phyloP scores from a whole-genome alignment of 2,329 filamentous ascomycete species.

The Bipolaris cookei region DNA sequence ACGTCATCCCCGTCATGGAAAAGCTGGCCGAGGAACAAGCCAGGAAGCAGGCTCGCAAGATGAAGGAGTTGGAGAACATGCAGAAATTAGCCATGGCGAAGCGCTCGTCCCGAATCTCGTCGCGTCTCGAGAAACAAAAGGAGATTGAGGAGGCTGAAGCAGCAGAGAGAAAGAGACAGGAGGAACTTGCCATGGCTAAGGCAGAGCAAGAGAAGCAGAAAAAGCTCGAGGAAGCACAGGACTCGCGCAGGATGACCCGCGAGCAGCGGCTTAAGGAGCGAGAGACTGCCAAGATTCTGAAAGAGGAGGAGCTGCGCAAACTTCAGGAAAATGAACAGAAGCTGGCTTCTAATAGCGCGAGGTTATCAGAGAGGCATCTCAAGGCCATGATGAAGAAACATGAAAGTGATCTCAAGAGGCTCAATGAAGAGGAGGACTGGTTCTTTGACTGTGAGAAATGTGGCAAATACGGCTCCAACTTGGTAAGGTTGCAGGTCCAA shows the following conservation, averaged over 20 bases:
- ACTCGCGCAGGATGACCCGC: conserved; percentile 79
- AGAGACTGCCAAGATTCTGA: conserved; percentile 78
- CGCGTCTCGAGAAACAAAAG: conserved; percentile 78
- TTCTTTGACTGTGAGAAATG: conserved; percentile 91
- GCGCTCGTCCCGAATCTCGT: conserved; percentile 85
- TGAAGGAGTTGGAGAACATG: conserved; percentile 80
- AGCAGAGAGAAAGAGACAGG: conserved; percentile 69
- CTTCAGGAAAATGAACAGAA: conserved; percentile 77
- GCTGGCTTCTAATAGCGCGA: conserved; percentile 50
- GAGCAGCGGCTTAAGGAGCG: conserved; percentile 87
- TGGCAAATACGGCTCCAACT: conserved; percentile 84
- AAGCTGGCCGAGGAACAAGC: conserved; percentile 72
- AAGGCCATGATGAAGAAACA: conserved; percentile 81
- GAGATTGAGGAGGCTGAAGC: conserved; percentile 74
- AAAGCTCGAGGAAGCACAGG: conserved; percentile 76
- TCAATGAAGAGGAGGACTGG: conserved; percentile 80
- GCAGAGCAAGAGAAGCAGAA: conserved; percentile 65
- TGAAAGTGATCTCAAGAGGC: conserved; percentile 74
- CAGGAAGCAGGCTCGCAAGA: conserved; percentile 74
- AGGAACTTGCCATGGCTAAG: conserved; percentile 68
- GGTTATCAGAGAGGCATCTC: conserved; percentile 79
- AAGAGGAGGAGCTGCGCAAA: conserved; percentile 81
- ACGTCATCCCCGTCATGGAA: conserved; percentile 84
- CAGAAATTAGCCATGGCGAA: conserved; percentile 94
- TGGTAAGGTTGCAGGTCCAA: conserved; percentile 50